Conservation (phyloP, 179 eudicot species). For the Actinidia chinensis region DNA sequence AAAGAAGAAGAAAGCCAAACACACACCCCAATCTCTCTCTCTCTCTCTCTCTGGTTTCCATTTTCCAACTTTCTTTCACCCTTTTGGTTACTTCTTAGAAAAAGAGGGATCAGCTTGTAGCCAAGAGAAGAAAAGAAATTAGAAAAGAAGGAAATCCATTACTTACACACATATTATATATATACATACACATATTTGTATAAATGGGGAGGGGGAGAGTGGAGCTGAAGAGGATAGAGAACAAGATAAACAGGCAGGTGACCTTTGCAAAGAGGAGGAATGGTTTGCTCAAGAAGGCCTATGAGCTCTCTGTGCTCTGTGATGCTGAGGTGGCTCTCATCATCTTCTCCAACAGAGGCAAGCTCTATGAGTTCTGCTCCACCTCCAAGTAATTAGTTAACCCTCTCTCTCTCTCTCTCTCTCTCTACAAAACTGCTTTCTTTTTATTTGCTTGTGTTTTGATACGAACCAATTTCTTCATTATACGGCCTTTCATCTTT, state of each 20-base stretch:
- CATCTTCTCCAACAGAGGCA: constrained; percentile 82
- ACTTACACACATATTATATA: not conserved
- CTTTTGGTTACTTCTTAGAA: constrained; percentile 18
- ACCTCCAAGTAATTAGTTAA: constrained; percentile 44
- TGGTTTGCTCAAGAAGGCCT: constrained; percentile 81
- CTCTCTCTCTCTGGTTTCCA: constrained; percentile 16
- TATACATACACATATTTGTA: not conserved
- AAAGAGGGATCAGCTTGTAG: not conserved
- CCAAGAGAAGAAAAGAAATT: constrained; percentile 23
- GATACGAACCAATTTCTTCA: no score
- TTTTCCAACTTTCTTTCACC: constrained; percentile 21
- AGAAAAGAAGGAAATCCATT: no score
- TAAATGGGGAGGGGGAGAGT: constrained; percentile 88
- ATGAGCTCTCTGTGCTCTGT: constrained; percentile 76
- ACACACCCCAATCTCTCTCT: not conserved
- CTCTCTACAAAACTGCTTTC: not conserved
- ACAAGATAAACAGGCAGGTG: constrained; percentile 85
- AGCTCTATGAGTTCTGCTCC: constrained; percentile 85
- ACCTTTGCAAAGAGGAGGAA: constrained; percentile 91
- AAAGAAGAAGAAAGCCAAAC: constrained; percentile 11
- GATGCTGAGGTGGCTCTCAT: constrained; percentile 88
- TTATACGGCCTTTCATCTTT: no score
- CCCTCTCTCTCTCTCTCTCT: not conserved
- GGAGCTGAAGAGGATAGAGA: constrained; percentile 91
- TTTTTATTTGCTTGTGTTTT: not conserved